Evolutionary conservation across 169 alveolate genomes (phyloP).

Genomic region (Cryptosporidium felis): DNA sequence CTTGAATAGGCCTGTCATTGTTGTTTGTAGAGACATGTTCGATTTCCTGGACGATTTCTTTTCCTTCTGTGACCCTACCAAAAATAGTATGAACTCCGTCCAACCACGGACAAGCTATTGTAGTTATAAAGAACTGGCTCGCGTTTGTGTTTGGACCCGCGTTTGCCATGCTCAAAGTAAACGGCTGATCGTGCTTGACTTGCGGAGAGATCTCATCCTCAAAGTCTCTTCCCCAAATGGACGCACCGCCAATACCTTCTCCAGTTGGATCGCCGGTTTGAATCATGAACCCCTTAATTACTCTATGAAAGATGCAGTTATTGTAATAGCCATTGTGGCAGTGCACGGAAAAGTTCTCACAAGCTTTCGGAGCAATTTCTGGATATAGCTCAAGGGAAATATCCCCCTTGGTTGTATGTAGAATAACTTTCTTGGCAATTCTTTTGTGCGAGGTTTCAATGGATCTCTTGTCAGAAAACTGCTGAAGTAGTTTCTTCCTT

Average conservation of each 20-base stretch:
- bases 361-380: constrained; percentile 92
- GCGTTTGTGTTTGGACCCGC: constrained; percentile 98
- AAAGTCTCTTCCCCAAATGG: constrained; percentile 93
- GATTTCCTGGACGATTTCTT: constrained; percentile 90
- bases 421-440: constrained; percentile 88
- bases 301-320: constrained; percentile 85
- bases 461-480: constrained; percentile 26
- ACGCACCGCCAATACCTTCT: constrained; percentile 98
- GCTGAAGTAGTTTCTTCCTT: constrained; percentile 66
- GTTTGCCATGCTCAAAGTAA: constrained; percentile 98
- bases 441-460: constrained; percentile 51
- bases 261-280: constrained; percentile 99
- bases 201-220: constrained; percentile 95
- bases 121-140: constrained; percentile 97
- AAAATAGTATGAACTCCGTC: constrained; percentile 98
- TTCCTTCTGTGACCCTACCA: constrained; percentile 95
- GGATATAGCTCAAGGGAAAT: constrained; percentile 91
- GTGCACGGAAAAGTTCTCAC: constrained; percentile 95
- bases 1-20: constrained; percentile 82
- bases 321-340: constrained; percentile 92
- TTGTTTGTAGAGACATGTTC: constrained; percentile 86
- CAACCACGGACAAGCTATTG: constrained; percentile 96
- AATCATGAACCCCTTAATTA: constrained; percentile 96
- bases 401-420: constrained; percentile 98
- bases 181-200: constrained; percentile 93